Base-by-base conservation (phyloP, 352 stramenopile species). In the Globisporangium alternatum region DNA sequence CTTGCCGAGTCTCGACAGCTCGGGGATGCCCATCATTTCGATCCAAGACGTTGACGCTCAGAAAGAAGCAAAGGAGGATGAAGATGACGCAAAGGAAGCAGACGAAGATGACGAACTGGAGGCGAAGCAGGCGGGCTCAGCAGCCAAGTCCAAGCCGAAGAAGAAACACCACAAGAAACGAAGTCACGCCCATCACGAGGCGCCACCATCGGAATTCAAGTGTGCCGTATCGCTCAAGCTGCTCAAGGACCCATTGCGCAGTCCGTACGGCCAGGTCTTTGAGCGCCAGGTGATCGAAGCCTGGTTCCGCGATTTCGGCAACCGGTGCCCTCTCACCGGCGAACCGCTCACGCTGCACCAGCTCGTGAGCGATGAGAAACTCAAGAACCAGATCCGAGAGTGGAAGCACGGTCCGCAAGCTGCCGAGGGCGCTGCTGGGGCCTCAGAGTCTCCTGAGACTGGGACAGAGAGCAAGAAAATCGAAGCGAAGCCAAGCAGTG, bases 261-360 rank as follows among this genome's bases (percentile, higher is more conserved):
- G 82, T 58, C 86, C 86, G 6, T 89, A 82, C 49, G 81, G 86
- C 4, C 86, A 95, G 56, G 76, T 92, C 3, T 93, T 90, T 64
- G 83, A 95, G 62, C 75, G 79, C 8, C 74, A 84, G 30, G 81
- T 93, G 21, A 85, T 95, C 53, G 81, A 95, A 57, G 77, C 77
- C 13, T 93, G 86, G 84, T 90, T 93, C 39, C 78, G 79, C 30
- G 82, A 93, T 64, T 95, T 93, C 66, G 86, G 84, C 49, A 93
- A 93, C 51, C 81, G 84, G 21, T 95, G 84, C 45, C 86, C 84
- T 31, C 63, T 93, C 25, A 91, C 83, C 2, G 83, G 81, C 3
- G 75, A 95, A 66, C 83, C 86, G 17, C 76, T 95, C 1, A 78
- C 72, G 15, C 59, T 80, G 25, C 62, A 68, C 17, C 72, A 95